Base-by-base conservation (phyloP, 2,329 filamentous ascomycete genomes). In the Pseudocercospora eumusae region DNA sequence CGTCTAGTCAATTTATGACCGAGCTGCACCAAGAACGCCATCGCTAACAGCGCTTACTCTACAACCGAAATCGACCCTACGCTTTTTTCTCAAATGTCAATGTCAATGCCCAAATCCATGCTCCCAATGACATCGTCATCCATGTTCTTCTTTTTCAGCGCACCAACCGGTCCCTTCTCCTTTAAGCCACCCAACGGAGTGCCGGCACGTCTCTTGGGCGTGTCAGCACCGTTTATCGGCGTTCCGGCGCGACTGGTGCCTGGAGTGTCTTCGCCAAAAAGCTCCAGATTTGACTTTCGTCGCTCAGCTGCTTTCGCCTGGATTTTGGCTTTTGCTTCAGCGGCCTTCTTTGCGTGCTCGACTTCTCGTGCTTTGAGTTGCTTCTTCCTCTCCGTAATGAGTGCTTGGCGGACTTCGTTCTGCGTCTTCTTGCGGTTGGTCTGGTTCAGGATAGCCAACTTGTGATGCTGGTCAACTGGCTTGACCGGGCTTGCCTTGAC, bases 41-140 rank as follows among this genome's bases (percentile, higher is more conserved):
- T 50, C 47, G 47, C 47, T 50, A 50, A 50, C 21, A 25, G 28
- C 18, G n/a, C 42, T 50, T n/a, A 50, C 8, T 21, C 15, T 25
- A 27, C 10, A 25, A 25, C 47, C 23, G 13, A 50, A 50, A 25
- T 50, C 2, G 18, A 13, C 4, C 21, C 15, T 15, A 10, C 9
- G 47, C 33, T 36, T 36, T 36, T 36, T 25, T 15, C 44, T 78
- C 72, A 91, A 69, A 96, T 91, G 68, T 96, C 92, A 70, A 96
- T 88, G 69, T 98, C 93, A 74, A 98, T 92, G 27, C 92, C 93
- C 70, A 98, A 79, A 75, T 98, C 95, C 80, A 98, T 81, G 25
- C 87, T 84, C 1, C 89, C 92, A 75, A 98, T 93, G 60, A 97
- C 89, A 73, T 98, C 95, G 73, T 98, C 95, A 65, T 96, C 93